Evolutionary conservation across 306 rosid genomes (phyloP), one percentile per base, ranked within the genome.

Genomic region (Carpinus fangiana): DNA sequence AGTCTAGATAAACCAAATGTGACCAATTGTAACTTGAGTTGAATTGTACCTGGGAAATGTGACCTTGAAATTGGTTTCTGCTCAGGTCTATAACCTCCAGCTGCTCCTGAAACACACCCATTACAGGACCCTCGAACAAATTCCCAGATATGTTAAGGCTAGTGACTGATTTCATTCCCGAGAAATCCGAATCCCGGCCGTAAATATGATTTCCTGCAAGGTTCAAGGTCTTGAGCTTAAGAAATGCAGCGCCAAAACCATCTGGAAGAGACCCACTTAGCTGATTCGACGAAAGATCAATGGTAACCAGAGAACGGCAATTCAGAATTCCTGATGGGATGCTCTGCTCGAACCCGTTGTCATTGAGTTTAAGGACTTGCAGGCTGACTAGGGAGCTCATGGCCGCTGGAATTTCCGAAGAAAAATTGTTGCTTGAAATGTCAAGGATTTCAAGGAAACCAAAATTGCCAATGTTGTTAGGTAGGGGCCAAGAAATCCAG

Each of bases 401-500:
- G 77, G 85, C 79, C 45, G 83, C 90, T 61, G 99, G 99, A 79
- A 96, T 89, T 81, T 83, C 89, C 73, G 92, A 94, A 66, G 97
- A 85, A 78, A 93, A 84, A 64, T 79, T 82, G 81, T 96, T 93
- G 78, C 76, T 68, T 55, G 99, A 93, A 79, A 96, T 62, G 77
- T 96, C 98, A 10, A 96, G n/a, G 68, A 53, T 82, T 86, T 93
- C 93, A 38, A 96, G 95, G 59, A 51, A 70, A 59, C 90, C 98
- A 75, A 96, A 96, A 84, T 96, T 96, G 75, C 94, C 97, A 85
- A 93, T 72, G 90, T 92, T 87, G 86, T 70, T 93, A n/a, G 90
- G 81, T 67, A 93, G 78, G 69, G 97, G 81, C 20, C 96, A 97
- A 53, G 92, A 96, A 85, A 96, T 93, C 78, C 74, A 79, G 60